Evolutionary conservation across 306 rosid species (phyloP), one percentile per base, ranked within the genome.

Genomic region (Malus domestica): DNA sequence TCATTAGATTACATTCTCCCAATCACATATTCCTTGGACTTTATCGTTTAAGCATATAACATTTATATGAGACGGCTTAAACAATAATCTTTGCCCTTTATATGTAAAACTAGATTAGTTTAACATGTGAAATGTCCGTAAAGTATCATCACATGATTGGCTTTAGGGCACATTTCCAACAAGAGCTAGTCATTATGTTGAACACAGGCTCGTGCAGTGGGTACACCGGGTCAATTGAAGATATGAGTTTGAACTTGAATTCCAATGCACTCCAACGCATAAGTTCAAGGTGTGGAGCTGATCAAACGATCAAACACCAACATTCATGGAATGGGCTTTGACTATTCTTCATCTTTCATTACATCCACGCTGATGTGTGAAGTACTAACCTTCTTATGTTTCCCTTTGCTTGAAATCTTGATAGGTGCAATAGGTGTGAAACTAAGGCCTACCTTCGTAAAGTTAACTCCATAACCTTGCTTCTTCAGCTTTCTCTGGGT

Each of bases 161-260:
- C n/a, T n/a, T n/a, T n/a, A n/a, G n/a, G n/a, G n/a, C n/a, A n/a
- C n/a, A n/a, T n/a, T n/a, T n/a, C n/a, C n/a, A n/a, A n/a, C n/a
- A n/a, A 3, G 3, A 18, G 4, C 0, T 5, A 8, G 3, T 19
- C 25, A 57, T 0, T 7, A 0, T 7, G 2, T 8, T 20, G 4
- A 57, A n/a, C 62, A n/a, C 14, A 6, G 2, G 1, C 13, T 55
- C 4, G 22, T 5, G 23, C 3, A 6, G 25, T 20, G 9, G 12
- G 46, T 2, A 9, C 3, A 42, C 12, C 3, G 0, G 2, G 13
- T 42, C 46, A 0, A 42, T 42, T 42, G 13, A 42, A 42, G 13
- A 42, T 1, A 42, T 0, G 3, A 10, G 30, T 10, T 44, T 2
- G 14, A 10, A 44, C 49, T 44, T 8, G 25, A n/a, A 1, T 2